Percentiles rank a stretch among this genome's conserved stretches.
These are phyloP conservation scores for Flaveria bidentis DNA, from an alignment of 129 eudicot species.

Conservation along the genomic window DNA sequence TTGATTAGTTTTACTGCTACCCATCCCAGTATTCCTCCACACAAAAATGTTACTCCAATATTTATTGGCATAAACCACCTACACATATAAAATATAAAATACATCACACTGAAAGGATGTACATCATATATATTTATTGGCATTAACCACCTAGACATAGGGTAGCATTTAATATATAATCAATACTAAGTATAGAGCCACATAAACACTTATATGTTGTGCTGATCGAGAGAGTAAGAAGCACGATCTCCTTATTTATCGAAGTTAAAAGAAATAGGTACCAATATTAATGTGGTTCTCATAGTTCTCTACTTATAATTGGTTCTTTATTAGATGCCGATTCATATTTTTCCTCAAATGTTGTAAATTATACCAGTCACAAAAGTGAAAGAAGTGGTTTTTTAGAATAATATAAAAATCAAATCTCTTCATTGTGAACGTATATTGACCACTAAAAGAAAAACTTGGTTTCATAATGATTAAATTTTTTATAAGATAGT, in stretches of 20 bases:
- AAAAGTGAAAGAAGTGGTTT: no score
- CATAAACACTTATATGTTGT: background rate
- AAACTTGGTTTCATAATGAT: background rate
- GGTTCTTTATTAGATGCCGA: background rate
- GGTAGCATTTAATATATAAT: background rate
- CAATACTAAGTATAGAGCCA: background rate
- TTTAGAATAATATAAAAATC: no score
- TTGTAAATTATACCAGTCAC: background rate
- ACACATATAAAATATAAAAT: slow-evolving; percentile 3
- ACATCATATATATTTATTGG: background rate
- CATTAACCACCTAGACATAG: no score
- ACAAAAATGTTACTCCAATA: slow-evolving; percentile 58
- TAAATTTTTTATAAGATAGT: background rate
- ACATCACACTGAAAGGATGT: background rate
- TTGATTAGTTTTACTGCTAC: slow-evolving; percentile 53
- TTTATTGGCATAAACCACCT: slow-evolving; percentile 97
- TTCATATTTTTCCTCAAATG: background rate
- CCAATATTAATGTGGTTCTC: background rate
- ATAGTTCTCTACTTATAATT: background rate
- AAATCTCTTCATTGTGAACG: background rate
- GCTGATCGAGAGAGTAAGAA: background rate
- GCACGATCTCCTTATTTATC: no score
- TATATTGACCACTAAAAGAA: background rate
- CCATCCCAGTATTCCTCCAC: slow-evolving; percentile 78
- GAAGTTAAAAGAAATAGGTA: background rate